These are phyloP conservation scores for Solanum lycopersicoides DNA, from an alignment of 257 asterid genomes.

Conservation along the genomic window DNA sequence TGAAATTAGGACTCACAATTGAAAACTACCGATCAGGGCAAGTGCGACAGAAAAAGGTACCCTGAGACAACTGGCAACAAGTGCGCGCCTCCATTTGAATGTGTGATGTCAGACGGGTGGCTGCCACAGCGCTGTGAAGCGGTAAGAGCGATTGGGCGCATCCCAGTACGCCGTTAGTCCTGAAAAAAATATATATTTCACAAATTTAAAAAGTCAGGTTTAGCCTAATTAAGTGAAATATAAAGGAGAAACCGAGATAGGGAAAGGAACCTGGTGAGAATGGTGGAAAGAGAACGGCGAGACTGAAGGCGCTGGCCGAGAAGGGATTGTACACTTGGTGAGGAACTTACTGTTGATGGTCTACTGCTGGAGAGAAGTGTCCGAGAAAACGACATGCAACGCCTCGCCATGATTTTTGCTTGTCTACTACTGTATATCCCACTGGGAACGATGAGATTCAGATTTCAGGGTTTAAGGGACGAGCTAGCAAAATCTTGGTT, in stretches of 20 bases:
- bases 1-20: constrained; percentile 6
- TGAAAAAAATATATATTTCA: not conserved
- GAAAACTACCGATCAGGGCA: constrained; percentile 24
- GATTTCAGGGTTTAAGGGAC: constrained; percentile 6
- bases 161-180: constrained; percentile 19
- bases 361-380: constrained; percentile 12
- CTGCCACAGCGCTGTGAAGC: constrained; percentile 18
- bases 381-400: constrained; percentile 13
- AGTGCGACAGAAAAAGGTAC: constrained; percentile 29
- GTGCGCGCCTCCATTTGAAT: constrained; percentile 17
- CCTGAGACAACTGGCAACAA: constrained; percentile 30
- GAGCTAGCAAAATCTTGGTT: not conserved
- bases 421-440: not conserved
- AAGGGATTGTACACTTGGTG: constrained; percentile 5
- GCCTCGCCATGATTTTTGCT: constrained; percentile 18
- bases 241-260: not conserved
- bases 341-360: constrained; percentile 1
- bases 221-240: not conserved
- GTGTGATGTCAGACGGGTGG: constrained; percentile 22
- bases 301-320: constrained; percentile 6
- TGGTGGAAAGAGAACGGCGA: constrained; percentile 18
- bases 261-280: constrained; percentile 10
- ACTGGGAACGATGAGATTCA: not conserved
- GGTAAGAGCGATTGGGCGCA: constrained; percentile 26
- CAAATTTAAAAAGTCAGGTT: not conserved